Evolutionary conservation across 2,329 filamentous ascomycete genomes (phyloP).

Genomic region (Aspergillus candidus): DNA sequence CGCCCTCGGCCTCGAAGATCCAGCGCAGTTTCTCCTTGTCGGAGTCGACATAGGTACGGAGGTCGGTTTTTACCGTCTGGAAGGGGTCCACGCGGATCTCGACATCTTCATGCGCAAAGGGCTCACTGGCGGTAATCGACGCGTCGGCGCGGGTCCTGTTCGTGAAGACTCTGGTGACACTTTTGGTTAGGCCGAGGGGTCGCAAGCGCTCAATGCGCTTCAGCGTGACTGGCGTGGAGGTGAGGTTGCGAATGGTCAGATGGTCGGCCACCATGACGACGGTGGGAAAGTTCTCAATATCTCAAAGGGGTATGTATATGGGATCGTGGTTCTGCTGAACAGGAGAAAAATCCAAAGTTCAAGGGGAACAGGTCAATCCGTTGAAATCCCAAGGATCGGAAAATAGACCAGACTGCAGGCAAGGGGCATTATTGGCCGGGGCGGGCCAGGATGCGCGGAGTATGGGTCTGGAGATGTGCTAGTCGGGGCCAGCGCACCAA

Average conservation of each 20-base stretch:
- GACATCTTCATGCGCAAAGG: constrained; percentile 57
- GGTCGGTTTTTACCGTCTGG: constrained; percentile 55
- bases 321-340: not conserved
- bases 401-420: constrained; percentile 6
- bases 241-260: constrained; percentile 77
- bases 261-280: constrained; percentile 32
- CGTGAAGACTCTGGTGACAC: constrained; percentile 41
- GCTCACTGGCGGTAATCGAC: constrained; percentile 49
- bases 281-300: too few relatives aligned
- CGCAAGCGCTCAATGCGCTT: constrained; percentile 69
- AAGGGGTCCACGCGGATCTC: constrained; percentile 64
- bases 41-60: constrained; percentile 53
- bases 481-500: constrained; percentile 4
- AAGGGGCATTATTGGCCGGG: constrained; percentile 8
- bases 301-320: not conserved
- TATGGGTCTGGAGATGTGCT: constrained; percentile 1
- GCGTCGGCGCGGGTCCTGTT: constrained; percentile 39
- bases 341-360: constrained; percentile 1
- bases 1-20: constrained; percentile 59
- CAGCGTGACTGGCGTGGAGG: constrained; percentile 64
- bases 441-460: constrained; percentile 1
- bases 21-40: constrained; percentile 64
- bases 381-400: not conserved
- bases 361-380: constrained; percentile 1
- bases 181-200: constrained; percentile 46